Evolutionary conservation across 1,284 basidiomycete species (phyloP).

Genomic region (Apiotrichum gracile): DNA sequence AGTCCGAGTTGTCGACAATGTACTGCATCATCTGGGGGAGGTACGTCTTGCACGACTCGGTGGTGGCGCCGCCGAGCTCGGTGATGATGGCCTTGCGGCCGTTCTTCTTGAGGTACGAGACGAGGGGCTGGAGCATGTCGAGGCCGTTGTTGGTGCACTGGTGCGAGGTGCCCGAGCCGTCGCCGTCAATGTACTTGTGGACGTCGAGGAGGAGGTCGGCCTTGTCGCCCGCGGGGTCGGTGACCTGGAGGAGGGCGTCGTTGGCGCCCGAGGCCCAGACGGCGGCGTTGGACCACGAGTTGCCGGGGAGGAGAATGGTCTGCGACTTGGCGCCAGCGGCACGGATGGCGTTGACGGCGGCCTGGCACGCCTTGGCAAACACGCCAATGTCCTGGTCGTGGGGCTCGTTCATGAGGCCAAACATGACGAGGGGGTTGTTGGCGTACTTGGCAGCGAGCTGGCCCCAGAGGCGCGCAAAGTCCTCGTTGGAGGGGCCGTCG

Average conservation of each 20-base stretch:
- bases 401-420: slow-evolving; percentile 21
- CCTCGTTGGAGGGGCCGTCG: slow-evolving; percentile 55
- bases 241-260: slow-evolving; percentile 50
- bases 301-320: slow-evolving; percentile 40
- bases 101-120: slow-evolving; percentile 51
- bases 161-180: slow-evolving; percentile 55
- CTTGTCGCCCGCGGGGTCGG: slow-evolving; percentile 53
- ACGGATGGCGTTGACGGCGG: slow-evolving; percentile 44
- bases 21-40: slow-evolving; percentile 51
- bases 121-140: slow-evolving; percentile 50
- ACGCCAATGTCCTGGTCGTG: slow-evolving; percentile 34
- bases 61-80: slow-evolving; percentile 57
- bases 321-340: slow-evolving; percentile 40
- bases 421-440: slow-evolving; percentile 53
- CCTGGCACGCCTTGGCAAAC: slow-evolving; percentile 35
- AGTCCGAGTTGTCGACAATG: slow-evolving; percentile 51
- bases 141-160: slow-evolving; percentile 53
- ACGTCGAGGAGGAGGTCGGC: slow-evolving; percentile 56
- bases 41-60: slow-evolving; percentile 24
- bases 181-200: slow-evolving; percentile 59
- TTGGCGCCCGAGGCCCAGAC: slow-evolving; percentile 43
- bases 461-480: slow-evolving; percentile 56
- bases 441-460: slow-evolving; percentile 55
- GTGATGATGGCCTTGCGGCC: slow-evolving; percentile 56
- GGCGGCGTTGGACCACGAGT: slow-evolving; percentile 32